A percentile compares a stretch with the other conserved stretches of the same genome.
These are phyloP conservation scores for Marasmius sp. DNA, from an alignment of 1,284 basidiomycete species.

Conservation along the genomic window DNA sequence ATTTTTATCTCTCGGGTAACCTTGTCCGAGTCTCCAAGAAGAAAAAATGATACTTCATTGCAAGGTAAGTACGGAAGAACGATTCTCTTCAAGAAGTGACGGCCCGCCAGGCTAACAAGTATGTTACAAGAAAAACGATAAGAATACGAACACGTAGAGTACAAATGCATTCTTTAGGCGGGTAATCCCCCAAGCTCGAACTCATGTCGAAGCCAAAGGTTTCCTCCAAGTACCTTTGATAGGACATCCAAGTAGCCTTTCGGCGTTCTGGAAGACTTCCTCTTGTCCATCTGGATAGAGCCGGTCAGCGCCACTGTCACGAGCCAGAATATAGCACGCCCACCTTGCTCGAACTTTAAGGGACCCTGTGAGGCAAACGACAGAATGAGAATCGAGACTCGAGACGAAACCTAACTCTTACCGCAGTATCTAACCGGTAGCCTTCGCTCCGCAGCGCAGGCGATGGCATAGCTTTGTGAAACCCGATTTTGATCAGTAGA, in stretches of 20 bases:
- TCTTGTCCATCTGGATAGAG: conserved; percentile 32
- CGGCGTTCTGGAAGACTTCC: conserved; percentile 36
- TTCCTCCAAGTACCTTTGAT: conserved; percentile 29
- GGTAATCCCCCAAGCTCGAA: too few relatives aligned
- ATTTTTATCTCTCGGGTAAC: too few relatives aligned
- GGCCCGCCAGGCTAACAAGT: too few relatives aligned
- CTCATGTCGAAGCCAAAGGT: background rate
- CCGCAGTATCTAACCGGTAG: conserved; percentile 33
- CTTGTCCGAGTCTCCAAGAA: too few relatives aligned
- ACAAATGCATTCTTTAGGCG: too few relatives aligned
- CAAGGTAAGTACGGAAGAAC: too few relatives aligned
- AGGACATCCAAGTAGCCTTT: conserved; percentile 37
- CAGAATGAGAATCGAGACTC: background rate
- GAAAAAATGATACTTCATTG: too few relatives aligned
- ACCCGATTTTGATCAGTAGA: conserved; percentile 30
- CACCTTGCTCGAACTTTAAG: background rate
- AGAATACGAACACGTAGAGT: too few relatives aligned
- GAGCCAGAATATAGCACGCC: background rate
- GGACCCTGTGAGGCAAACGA: background rate
- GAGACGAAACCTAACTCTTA: background rate
- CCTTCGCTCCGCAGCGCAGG: conserved; percentile 21
- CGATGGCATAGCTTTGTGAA: conserved; percentile 35
- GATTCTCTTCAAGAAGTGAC: too few relatives aligned
- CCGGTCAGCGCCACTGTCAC: background rate
- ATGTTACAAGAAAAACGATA: too few relatives aligned